Evolutionary conservation across 306 rosid species (phyloP).

Genomic region (Prunus kanzakura): DNA sequence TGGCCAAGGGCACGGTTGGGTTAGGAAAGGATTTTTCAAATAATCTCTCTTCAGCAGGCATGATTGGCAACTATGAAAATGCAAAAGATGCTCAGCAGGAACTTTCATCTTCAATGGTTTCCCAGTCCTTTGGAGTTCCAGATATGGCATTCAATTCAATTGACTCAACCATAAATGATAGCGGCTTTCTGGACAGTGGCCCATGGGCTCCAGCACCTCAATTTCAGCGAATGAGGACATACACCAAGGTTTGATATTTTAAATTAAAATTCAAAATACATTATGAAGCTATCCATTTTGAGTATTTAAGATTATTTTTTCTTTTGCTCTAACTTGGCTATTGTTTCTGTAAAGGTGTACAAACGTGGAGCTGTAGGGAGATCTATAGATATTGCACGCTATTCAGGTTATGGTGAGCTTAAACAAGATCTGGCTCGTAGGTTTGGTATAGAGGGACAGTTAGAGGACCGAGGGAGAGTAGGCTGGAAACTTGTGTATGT

Average conservation of each 20-base stretch:
- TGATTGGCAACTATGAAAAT: slow-evolving; percentile 57
- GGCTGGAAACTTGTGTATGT: slow-evolving; percentile 98
- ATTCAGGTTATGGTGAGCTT: slow-evolving; percentile 81
- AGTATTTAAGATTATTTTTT: neutral
- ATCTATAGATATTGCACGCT: slow-evolving; percentile 85
- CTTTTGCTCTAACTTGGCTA: slow-evolving; percentile 19
- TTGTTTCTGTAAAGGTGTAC: slow-evolving; percentile 57
- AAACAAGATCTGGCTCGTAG: slow-evolving; percentile 89
- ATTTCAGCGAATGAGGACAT: slow-evolving; percentile 85
- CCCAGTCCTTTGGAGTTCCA: slow-evolving; percentile 87
- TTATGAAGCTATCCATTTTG: neutral
- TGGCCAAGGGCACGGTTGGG: slow-evolving; percentile 57
- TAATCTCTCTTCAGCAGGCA: slow-evolving; percentile 56
- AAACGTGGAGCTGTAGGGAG: slow-evolving; percentile 99
- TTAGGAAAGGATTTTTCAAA: slow-evolving; percentile 56
- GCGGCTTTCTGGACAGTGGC: slow-evolving; percentile 60
- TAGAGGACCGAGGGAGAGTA: slow-evolving; percentile 79
- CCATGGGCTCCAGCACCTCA: slow-evolving; percentile 77
- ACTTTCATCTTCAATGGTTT: slow-evolving; percentile 85
- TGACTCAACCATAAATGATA: slow-evolving; percentile 74
- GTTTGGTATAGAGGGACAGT: slow-evolving; percentile 92
- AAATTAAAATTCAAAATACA: neutral
- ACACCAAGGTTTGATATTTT: slow-evolving; percentile 69
- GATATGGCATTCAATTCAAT: slow-evolving; percentile 84
- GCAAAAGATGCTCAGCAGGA: slow-evolving; percentile 78